Evolutionary conservation across 441 rosid genomes (phyloP).

Genomic region (Pelargonium cotyledonis): DNA sequence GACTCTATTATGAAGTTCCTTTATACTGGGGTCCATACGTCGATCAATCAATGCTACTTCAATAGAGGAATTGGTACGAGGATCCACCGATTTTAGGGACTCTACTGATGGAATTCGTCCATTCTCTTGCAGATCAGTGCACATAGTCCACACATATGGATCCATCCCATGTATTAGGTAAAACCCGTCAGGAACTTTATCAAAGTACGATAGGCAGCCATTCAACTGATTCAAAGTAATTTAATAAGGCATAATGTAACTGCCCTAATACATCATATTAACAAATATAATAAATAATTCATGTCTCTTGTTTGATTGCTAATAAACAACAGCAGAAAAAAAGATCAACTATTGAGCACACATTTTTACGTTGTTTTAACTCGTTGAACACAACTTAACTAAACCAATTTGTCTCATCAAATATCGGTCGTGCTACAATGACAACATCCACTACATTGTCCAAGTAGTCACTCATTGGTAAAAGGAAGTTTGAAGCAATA

Average conservation of each 20-base stretch:
- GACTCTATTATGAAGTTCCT: slow-evolving; percentile 77
- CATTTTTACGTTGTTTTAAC: neutral
- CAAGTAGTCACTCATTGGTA: neutral
- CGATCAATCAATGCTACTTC: slow-evolving; percentile 81
- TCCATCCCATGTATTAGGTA: slow-evolving; percentile 82
- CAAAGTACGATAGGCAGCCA: slow-evolving; percentile 86
- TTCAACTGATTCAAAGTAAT: slow-evolving; percentile 56
- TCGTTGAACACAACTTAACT: neutral
- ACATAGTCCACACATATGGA: slow-evolving; percentile 86
- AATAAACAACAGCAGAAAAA: neutral
- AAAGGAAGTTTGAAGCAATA: neutral
- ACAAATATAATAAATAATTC: neutral
- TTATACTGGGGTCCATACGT: slow-evolving; percentile 63
- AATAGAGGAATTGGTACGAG: slow-evolving; percentile 46
- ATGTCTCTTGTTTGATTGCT: neutral
- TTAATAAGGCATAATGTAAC: neutral
- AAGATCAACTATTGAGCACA: neutral
- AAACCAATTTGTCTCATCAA: neutral
- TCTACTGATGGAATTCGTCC: slow-evolving; percentile 89
- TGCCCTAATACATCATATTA: neutral
- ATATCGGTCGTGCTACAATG: neutral
- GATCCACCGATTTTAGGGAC: slow-evolving; percentile 70
- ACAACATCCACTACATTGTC: neutral
- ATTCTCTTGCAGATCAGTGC: slow-evolving; percentile 72
- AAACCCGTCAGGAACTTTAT: slow-evolving; percentile 96